These are phyloP conservation scores for Cyclostephanos tholiformis DNA, from an alignment of 108 stramenopile species.

Conservation along the genomic window DNA sequence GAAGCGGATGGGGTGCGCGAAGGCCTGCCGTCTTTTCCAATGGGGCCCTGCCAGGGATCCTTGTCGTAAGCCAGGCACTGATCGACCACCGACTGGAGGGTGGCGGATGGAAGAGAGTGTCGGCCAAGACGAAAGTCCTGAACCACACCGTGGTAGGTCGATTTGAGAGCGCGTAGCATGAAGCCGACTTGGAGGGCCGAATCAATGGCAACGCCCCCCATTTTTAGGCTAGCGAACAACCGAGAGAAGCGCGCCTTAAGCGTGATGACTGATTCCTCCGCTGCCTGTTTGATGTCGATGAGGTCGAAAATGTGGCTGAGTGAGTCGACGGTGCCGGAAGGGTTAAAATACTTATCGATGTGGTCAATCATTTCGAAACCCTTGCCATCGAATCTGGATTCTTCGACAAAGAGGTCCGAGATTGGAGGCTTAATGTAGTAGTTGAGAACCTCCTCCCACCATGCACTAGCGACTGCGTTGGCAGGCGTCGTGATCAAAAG, in stretches of 20 bases:
- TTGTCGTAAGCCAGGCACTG: background rate
- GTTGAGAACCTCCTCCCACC: background rate
- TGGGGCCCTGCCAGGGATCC: background rate
- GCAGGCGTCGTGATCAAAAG: background rate
- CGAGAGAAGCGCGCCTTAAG: background rate
- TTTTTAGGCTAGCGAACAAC: background rate
- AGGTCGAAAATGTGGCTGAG: background rate
- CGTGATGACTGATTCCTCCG: background rate
- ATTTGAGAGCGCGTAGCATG: background rate
- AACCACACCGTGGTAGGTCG: background rate
- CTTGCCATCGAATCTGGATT: background rate
- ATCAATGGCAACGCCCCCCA: background rate
- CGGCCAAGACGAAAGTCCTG: background rate
- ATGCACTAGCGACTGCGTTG: background rate
- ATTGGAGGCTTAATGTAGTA: background rate
- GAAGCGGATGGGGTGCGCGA: too few relatives aligned
- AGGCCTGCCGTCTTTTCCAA: too few relatives aligned
- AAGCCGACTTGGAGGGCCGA: background rate
- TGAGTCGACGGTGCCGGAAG: background rate
- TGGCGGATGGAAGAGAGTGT: background rate
- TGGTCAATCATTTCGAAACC: background rate
- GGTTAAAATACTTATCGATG: background rate
- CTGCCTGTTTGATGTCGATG: background rate
- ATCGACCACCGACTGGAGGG: background rate
- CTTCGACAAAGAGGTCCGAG: background rate